These are phyloP conservation scores for Castanea crenata DNA, from an alignment of 306 rosid species.

Conservation along the genomic window DNA sequence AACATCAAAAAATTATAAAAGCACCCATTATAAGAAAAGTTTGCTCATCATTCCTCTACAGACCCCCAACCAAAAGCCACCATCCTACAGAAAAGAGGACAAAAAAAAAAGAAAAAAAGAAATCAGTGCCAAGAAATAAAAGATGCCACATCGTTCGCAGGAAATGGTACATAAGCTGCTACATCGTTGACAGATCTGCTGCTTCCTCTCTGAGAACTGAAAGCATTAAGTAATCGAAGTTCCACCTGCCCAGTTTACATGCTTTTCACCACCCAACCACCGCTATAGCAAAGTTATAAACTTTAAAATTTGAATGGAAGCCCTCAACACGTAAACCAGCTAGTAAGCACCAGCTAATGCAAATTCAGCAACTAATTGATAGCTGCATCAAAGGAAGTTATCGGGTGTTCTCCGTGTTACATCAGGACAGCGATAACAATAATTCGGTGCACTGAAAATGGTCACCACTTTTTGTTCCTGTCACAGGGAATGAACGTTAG, in stretches of 20 bases:
- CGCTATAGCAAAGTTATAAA: slow-evolving; percentile 1
- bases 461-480: slow-evolving; percentile 98
- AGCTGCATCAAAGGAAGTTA: slow-evolving; percentile 65
- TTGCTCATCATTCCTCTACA: slow-evolving; percentile 54
- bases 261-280: slow-evolving; percentile 23
- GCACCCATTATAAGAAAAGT: slow-evolving; percentile 41
- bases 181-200: slow-evolving; percentile 38
- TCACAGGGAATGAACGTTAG: slow-evolving; percentile 9
- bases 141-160: slow-evolving; percentile 45
- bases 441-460: slow-evolving; percentile 92
- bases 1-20: slow-evolving; percentile 24
- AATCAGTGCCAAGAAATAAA: slow-evolving; percentile 32
- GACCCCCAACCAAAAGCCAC: slow-evolving; percentile 33
- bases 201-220: slow-evolving; percentile 39
- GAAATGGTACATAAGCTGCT: slow-evolving; percentile 44
- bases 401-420: slow-evolving; percentile 94
- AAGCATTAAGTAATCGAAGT: slow-evolving; percentile 24
- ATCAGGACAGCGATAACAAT: slow-evolving; percentile 93
- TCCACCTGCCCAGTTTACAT: slow-evolving; percentile 34
- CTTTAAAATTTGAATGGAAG: slow-evolving; percentile 21
- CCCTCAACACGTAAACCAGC: slow-evolving; percentile 36
- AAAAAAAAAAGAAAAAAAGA: slow-evolving; percentile 24
- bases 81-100: slow-evolving; percentile 37
- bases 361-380: slow-evolving; percentile 33
- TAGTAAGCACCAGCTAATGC: slow-evolving; percentile 33